Base-by-base conservation (phyloP, 2,329 filamentous ascomycete species). In the Penicillium sp. region DNA sequence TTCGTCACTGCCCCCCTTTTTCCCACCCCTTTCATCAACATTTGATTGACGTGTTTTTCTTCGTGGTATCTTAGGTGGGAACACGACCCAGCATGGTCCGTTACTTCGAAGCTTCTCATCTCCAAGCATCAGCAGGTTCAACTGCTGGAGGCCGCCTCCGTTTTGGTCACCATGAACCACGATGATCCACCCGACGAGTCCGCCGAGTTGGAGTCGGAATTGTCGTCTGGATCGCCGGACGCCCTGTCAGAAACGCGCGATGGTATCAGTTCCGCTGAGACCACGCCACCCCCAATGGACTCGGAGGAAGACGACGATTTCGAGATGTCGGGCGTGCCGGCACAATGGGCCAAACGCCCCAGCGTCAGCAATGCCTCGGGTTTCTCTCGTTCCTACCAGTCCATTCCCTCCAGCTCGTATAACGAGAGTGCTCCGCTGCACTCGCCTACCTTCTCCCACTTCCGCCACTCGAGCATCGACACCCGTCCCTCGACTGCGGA, bases 111-210 rank as follows among this genome's bases (percentile, higher is more conserved):
- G 79, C 82, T 97, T 71, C 86, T 97, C 72, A 97, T 99, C 67
- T 97, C 93, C 66, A 99, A 99, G 82, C 94, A 99, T 75, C 94
- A 99, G 77, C 94, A 99, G 79, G 94, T 99, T 50, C 94, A 99
- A 75, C 83, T 99, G 57, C 84, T 99, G 57, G 94, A 99, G 77
- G 94, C 94, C 39, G 94, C 94, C 38, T 96, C 91, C n/a, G 94
- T 97, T 50, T 81, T 99, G 61, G 88, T 97, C 56, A 87, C 86
- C 68, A 97, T 99, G 92, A 97, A 86, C 68, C 72, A 77, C 54
- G 81, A 88, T 59, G 81, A 80, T 46, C 78, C 82, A 39, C 86
- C 85, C 37, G 79, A 84, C 44, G 85, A 85, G 66, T 84, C 86
- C 55, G 86, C 84, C 21, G 81, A 86, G 54, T 85, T 84, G 67